These are phyloP conservation scores for Lepraria neglecta DNA, from an alignment of 495 filamentous ascomycete genomes.

Conservation along the genomic window DNA sequence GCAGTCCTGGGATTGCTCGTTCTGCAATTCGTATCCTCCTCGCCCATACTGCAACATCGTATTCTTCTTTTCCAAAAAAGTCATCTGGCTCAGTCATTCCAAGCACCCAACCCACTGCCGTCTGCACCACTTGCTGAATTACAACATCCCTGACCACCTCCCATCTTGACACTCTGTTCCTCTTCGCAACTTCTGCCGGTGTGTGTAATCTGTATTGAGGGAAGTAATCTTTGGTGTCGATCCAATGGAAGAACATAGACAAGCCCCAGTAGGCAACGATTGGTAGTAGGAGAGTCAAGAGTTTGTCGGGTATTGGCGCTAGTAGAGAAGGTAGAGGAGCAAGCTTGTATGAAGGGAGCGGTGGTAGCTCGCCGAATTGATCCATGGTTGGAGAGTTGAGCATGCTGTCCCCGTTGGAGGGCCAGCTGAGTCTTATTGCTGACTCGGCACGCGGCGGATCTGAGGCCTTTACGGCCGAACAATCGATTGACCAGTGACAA, in stretches of 20 bases:
- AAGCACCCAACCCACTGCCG: slow-evolving; percentile 50
- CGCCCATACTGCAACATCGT: slow-evolving; percentile 68
- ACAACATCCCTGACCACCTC: slow-evolving; percentile 72
- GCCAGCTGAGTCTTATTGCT: slow-evolving; percentile 2
- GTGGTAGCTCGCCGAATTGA: slow-evolving; percentile 47
- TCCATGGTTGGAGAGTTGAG: slow-evolving; percentile 17
- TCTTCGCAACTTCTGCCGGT: slow-evolving; percentile 66
- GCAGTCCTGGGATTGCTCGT: slow-evolving; percentile 52
- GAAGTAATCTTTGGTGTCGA: slow-evolving; percentile 69
- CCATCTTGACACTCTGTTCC: slow-evolving; percentile 65
- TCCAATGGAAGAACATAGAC: slow-evolving; percentile 67
- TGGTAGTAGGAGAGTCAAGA: slow-evolving; percentile 57
- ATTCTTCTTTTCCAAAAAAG: slow-evolving; percentile 58
- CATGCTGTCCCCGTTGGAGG: slow-evolving; percentile 11
- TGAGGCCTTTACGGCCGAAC: slow-evolving; percentile 13
- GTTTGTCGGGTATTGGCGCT: slow-evolving; percentile 63
- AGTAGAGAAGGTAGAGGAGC: slow-evolving; percentile 56
- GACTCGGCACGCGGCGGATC: slow-evolving; percentile 9
- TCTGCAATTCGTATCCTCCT: slow-evolving; percentile 60
- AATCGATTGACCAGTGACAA: too few species aligned
- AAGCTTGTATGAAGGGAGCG: slow-evolving; percentile 60
- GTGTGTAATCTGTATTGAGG: slow-evolving; percentile 75
- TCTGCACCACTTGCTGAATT: slow-evolving; percentile 70
- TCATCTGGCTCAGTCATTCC: slow-evolving; percentile 55
- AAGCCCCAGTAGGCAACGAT: slow-evolving; percentile 70